Percentiles rank a stretch among this genome's conserved stretches.
These are phyloP conservation scores for Boletus subparvulus DNA, from an alignment of 768 basidiomycete species.

Conservation along the genomic window DNA sequence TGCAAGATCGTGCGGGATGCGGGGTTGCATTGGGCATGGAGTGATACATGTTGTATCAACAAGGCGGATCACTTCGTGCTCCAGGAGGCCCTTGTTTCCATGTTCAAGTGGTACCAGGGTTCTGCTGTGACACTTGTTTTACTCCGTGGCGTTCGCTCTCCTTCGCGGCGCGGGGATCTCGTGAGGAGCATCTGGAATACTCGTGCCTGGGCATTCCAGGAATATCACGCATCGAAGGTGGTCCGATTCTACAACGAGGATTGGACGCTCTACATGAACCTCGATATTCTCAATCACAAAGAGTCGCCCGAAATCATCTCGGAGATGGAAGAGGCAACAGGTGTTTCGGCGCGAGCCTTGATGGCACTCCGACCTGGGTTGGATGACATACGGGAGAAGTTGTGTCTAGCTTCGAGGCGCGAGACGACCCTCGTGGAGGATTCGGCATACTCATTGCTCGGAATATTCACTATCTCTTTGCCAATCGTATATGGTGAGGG, in stretches of 20 bases:
- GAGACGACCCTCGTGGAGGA: background rate
- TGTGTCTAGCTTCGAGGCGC: background rate
- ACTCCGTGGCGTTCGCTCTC: background rate
- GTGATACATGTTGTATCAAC: conserved; percentile 10
- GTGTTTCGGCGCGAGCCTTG: background rate
- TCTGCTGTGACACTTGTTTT: conserved; percentile 1
- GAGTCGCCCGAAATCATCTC: background rate
- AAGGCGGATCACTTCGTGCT: background rate
- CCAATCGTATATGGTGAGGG: conserved; percentile 5
- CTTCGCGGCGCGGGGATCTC: background rate
- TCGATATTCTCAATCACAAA: conserved; percentile 2
- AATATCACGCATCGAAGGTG: conserved; percentile 5
- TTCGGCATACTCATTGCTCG: background rate
- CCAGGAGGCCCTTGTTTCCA: background rate
- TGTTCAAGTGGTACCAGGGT: conserved; percentile 12
- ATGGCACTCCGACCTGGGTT: background rate
- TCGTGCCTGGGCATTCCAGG: conserved; percentile 6
- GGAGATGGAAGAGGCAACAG: conserved; percentile 6
- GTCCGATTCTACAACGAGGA: conserved; percentile 5
- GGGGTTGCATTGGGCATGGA: conserved; percentile 6
- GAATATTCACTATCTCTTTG: background rate
- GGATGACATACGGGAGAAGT: background rate
- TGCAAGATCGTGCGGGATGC: conserved; percentile 3
- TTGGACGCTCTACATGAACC: background rate
- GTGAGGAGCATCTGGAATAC: conserved; percentile 3